Evolutionary conservation across 305 asterid genomes (phyloP).

Genomic region (Rubia balearica): DNA sequence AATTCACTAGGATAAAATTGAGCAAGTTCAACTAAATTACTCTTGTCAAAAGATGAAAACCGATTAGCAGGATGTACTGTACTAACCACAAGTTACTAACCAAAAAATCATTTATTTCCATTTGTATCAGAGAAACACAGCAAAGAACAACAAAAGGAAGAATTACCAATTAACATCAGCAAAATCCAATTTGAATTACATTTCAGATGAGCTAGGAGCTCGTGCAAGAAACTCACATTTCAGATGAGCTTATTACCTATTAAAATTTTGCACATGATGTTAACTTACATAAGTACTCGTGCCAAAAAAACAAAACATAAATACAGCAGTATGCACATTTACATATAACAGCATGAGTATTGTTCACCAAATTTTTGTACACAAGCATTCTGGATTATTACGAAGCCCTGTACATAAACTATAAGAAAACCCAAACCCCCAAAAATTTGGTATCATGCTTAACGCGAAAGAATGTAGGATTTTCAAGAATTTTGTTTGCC

Average conservation of each 20-base stretch:
- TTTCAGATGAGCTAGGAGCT: not conserved
- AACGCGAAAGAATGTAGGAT: not conserved
- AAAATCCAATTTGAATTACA: too few relatives aligned
- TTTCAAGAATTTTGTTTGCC: constrained; percentile 25
- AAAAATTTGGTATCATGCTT: not conserved
- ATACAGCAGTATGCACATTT: not conserved
- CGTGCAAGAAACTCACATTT: not conserved
- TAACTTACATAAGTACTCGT: not conserved
- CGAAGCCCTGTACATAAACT: not conserved
- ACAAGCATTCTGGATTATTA: not conserved
- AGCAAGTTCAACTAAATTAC: too few relatives aligned
- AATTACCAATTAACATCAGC: too few relatives aligned
- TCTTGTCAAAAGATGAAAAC: too few relatives aligned
- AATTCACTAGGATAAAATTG: too few relatives aligned
- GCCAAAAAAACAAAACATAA: not conserved
- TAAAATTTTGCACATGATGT: not conserved
- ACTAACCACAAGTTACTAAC: too few relatives aligned
- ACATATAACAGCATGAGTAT: not conserved
- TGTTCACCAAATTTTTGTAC: not conserved
- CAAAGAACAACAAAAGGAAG: too few relatives aligned
- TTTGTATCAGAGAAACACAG: too few relatives aligned
- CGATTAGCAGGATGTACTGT: too few relatives aligned
- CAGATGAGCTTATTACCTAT: not conserved
- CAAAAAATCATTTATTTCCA: too few relatives aligned
- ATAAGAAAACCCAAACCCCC: not conserved